phyloP scores from a whole-genome alignment of 139 green algal genomes.

The Asterochloris erici region DNA sequence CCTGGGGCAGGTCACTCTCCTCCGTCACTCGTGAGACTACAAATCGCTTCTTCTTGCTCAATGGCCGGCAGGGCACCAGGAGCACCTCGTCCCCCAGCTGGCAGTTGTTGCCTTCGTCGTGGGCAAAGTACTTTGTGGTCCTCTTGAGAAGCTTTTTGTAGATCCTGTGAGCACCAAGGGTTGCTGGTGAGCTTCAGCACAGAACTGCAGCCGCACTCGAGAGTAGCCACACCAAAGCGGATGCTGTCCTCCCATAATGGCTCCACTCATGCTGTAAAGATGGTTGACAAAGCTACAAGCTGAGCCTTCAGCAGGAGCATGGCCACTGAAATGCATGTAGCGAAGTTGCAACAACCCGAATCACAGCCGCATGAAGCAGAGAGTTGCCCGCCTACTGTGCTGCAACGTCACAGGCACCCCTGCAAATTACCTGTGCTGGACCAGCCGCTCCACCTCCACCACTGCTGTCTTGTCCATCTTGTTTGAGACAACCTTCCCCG shows the following conservation, averaged over 20 bases:
- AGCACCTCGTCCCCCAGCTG: slow-evolving; percentile 13
- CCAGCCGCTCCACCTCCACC: slow-evolving; percentile 1
- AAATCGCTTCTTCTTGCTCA: slow-evolving; percentile 19
- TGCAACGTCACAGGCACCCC: too few species aligned
- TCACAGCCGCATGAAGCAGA: too few species aligned
- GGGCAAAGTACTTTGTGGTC: slow-evolving; percentile 19
- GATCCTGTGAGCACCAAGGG: neutral
- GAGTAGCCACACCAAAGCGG: too few species aligned
- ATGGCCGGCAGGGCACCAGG: neutral
- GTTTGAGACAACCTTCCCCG: slow-evolving; percentile 1
- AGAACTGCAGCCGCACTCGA: too few species aligned
- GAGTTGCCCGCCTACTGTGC: too few species aligned
- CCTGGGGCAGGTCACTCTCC: neutral
- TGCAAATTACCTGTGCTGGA: neutral
- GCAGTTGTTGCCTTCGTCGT: slow-evolving; percentile 7
- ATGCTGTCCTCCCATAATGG: too few species aligned
- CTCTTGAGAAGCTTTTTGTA: slow-evolving; percentile 14
- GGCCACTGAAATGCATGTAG: too few species aligned
- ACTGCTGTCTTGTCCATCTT: slow-evolving; percentile 18
- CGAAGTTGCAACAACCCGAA: too few species aligned
- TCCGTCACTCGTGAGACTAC: neutral
- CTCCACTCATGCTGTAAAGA: too few species aligned
- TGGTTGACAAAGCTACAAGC: too few species aligned
- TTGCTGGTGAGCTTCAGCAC: too few species aligned
- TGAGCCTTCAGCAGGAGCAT: too few species aligned